phyloP scores from a whole-genome alignment of 2,329 filamentous ascomycete species.

The Pseudogymnoascus sp. region DNA sequence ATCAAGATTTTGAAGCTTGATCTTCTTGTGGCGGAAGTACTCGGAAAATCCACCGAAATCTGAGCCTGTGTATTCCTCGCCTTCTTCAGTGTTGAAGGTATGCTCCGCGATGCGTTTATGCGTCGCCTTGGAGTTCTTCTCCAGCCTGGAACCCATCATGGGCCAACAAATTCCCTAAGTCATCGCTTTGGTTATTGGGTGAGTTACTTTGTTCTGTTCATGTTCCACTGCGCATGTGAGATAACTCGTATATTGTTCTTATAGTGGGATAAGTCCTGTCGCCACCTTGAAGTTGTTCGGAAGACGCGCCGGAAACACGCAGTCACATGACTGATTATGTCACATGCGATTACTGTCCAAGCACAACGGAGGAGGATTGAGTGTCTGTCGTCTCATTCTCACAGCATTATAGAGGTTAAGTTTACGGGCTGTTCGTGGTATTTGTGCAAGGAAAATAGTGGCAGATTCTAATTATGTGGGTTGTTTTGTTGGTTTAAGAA shows the following conservation, averaged over 20 bases:
- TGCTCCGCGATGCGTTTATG: constrained; percentile 56
- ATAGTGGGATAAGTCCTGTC: neutral
- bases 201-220: neutral
- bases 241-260: neutral
- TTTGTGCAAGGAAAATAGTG: neutral
- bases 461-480: neutral
- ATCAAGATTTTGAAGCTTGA: constrained; percentile 94
- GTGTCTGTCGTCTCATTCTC: neutral
- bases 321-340: constrained; percentile 1
- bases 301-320: constrained; percentile 5
- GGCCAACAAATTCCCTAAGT: neutral
- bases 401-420: neutral
- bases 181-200: neutral
- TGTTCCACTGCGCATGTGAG: neutral
- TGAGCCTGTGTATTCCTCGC: constrained; percentile 85
- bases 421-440: neutral
- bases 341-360: neutral
- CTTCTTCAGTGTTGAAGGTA: constrained; percentile 69
- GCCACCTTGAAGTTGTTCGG: neutral
- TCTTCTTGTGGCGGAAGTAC: constrained; percentile 92
- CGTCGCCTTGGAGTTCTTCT: constrained; percentile 54
- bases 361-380: neutral
- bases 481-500: neutral
- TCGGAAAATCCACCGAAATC: constrained; percentile 83
- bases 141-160: constrained; percentile 49